Evolutionary conservation across 805 yeast species (phyloP), one percentile per base, ranked within the genome.

Genomic region (Sporopachydermia quercuum): DNA sequence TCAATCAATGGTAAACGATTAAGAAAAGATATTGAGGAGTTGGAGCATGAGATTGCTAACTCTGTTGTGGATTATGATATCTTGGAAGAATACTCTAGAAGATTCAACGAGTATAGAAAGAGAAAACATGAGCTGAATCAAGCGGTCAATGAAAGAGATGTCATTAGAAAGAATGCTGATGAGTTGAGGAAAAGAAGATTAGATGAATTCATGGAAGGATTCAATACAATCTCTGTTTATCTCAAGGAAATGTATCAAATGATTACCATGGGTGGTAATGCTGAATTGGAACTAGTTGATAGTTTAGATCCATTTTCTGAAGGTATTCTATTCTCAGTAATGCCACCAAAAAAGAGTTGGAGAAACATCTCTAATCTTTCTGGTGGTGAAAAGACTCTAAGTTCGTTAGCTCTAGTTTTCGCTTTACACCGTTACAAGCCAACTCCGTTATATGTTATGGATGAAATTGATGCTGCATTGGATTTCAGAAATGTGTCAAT

Each of bases 341-440:
- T 91, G 98, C 99, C 99, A 2, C 99, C 99, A 0, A 89, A 86
- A 62, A 91, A 91, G 57, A 78, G 93, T 33, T 91, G 99, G 99
- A 81, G 82, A 54, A 91, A 91, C 51, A 91, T 91, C 40, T 76
- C 94, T 15, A 91, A 91, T 52, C 62, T 91, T 42, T 86, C 96
- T 2, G 99, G 99, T 48, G 99, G 99, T 47, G 99, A 91, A 52
- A 91, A 91, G 60, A 91, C 99, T 0, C 68, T 91, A 45, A 81
- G 94, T 50, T 89, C 97, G 0, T 66, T 91, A 51, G 97, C 98
- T 0, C 65, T 91, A 49, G 98, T 91, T 2, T 91, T 91, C 67
- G 97, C 98, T 0, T 68, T 91, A 18, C 98, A 91, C 57, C 81
- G 83, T 49, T 91, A 85, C 58, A 91, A 85, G 56, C 98, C 98